Base-by-base conservation (phyloP, 1,284 basidiomycete genomes). In the Ustilago curta region DNA sequence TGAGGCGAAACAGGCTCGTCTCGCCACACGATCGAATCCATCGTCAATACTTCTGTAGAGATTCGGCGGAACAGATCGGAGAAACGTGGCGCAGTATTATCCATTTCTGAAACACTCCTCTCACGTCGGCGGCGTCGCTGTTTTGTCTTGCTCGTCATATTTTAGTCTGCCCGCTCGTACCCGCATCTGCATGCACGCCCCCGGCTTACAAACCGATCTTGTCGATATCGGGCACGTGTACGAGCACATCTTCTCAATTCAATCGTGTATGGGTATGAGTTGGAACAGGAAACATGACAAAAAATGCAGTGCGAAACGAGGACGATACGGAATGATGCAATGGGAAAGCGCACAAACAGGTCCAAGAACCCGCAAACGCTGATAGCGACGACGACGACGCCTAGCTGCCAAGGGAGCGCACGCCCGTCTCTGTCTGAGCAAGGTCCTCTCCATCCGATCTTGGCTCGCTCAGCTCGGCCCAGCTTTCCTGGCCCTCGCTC, bases 401-500 rank as follows among this genome's bases (percentile, higher is more conserved):
- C 8, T 12, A 52, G 31, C 47, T 18, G 40, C 19, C 12, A 39
- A 19, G 56, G 43, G 27, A 40, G 23, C 43, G 40, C 18, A 57
- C 54, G 21, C 31, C 47, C 27, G 40, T 56, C 50, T 21, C 45
- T 48, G 27, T 58, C 44, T 14, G 66, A 59, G 7, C 55, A 29
- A 29, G 27, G 25, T 40, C 32, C 39, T 59, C 59, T 11, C 19
- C 55, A n/a, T 62, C 67, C 19, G 71, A 70, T 5, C 62, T 59
- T 35, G 47, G 47, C 14, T 69, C 58, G 59, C 66, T 69, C 44
- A 74, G 29, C 52, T 70, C 62, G 23, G 71, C 71, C 71, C 71
- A 74, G 63, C 71, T 74, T 11, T 74, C 71, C 31, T 62, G 66
- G 12, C 47, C 65, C 42, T 70, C 71, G 39, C 71, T 74, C 0